phyloP scores from a whole-genome alignment of 176 grass and related monocot genomes.

The Puccinellia tenuiflora region DNA sequence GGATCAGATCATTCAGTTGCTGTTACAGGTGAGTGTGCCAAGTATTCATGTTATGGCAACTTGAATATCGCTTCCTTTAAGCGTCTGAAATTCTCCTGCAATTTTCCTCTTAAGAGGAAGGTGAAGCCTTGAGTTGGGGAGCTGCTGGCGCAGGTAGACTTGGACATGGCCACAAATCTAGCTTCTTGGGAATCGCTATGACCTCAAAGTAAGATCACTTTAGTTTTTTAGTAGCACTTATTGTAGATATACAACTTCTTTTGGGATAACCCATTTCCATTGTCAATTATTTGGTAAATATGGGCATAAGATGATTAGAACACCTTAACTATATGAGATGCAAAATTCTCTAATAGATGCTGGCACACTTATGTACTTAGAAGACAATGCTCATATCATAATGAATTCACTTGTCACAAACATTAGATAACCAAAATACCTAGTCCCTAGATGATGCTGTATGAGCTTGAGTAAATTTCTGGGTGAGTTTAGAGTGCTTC shows the following conservation, averaged over 20 bases:
- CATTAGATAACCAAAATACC: neutral
- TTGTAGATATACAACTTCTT: neutral
- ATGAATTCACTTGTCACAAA: neutral
- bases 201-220: constrained; percentile 30
- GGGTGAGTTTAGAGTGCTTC: neutral
- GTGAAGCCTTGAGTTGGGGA: constrained; percentile 89
- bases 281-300: constrained; percentile 14
- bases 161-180: constrained; percentile 77
- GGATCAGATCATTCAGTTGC: constrained; percentile 94
- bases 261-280: neutral
- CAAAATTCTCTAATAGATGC: constrained; percentile 13
- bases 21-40: constrained; percentile 54
- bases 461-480: constrained; percentile 14
- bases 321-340: neutral
- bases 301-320: neutral
- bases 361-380: neutral
- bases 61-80: neutral
- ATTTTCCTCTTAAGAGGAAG: constrained; percentile 45
- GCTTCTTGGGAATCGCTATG: constrained; percentile 56
- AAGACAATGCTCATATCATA: neutral
- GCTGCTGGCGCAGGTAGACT: constrained; percentile 77
- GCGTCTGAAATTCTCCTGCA: neutral
- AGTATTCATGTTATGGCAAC: neutral
- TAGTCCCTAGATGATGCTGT: neutral
- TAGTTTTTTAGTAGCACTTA: neutral